Evolutionary conservation across 306 rosid genomes (phyloP), one percentile per base, ranked within the genome.

Genomic region (Cucumis hystrix): DNA sequence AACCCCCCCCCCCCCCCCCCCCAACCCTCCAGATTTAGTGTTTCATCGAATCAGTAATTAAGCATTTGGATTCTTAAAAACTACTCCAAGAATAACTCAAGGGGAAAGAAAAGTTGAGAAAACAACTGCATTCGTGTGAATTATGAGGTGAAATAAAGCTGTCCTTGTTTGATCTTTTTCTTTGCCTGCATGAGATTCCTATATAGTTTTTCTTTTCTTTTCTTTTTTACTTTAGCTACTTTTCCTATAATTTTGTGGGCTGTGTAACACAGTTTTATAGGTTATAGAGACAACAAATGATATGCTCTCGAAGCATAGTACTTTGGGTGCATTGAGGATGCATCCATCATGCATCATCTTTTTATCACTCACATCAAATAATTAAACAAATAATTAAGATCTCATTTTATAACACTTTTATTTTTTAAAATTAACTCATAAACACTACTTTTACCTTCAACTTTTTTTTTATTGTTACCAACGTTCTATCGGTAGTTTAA

Each of bases 111-210:
- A 68, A 68, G 55, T 67, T 69, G 2, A 69, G 6, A 16, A 7
- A 70, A 70, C 15, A 70, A 49, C 20, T 28, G 76, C 60, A 71
- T 71, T 71, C 76, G 76, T 71, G 76, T 14, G 61, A 71, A 71
- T 51, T 49, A 15, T 71, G 76, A 47, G 60, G 60, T 71, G 43
- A 71, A 71, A 71, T 49, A 71, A 51, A 71, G 76, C 60, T 71
- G 76, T 70, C 55, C 43, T 49, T 28, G 20, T 23, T 15, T 43
- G 10, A 28, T 47, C 30, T 67, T 66, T 71, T 71, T 71, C 60
- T 71, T 71, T 23, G 37, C 76, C 59, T 49, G 43, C 25, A 8
- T 71, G 20, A 49, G 25, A 49, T 71, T 69, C 58, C 52, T 11
- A 41, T 41, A 10, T 40, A 40, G 5, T 67, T 67, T 40, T 39